Percentiles rank a stretch among this genome's conserved stretches.
These are phyloP conservation scores for Zizania latifolia DNA, from an alignment of 176 grass and related monocot species.

Conservation along the genomic window DNA sequence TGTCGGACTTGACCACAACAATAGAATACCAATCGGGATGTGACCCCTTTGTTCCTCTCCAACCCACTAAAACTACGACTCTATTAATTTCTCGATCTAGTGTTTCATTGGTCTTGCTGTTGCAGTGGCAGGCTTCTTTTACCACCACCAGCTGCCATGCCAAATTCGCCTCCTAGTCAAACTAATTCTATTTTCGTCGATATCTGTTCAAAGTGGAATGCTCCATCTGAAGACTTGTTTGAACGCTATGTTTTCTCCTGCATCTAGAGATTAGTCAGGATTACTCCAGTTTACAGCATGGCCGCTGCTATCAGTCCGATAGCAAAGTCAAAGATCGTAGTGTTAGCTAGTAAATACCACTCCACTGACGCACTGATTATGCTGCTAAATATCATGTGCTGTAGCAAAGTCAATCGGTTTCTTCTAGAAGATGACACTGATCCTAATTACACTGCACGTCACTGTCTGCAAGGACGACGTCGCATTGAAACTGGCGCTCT, in stretches of 20 bases:
- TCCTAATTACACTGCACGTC: constrained; percentile 14
- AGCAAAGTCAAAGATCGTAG: neutral
- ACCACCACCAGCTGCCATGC: neutral
- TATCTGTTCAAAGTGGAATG: neutral
- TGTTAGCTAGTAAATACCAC: neutral
- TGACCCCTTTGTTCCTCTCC: constrained; percentile 12
- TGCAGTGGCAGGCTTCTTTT: too few species aligned
- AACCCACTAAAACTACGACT: constrained; percentile 30
- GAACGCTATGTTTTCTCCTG: neutral
- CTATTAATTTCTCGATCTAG: neutral
- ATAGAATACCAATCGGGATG: neutral
- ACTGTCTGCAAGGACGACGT: constrained; percentile 41
- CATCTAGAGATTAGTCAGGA: neutral
- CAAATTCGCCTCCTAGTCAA: constrained; percentile 24
- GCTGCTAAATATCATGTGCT: neutral
- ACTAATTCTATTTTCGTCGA: neutral
- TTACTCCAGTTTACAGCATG: neutral
- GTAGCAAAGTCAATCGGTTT: neutral
- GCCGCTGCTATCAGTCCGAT: neutral
- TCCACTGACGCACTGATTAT: constrained; percentile 1
- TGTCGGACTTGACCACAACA: constrained; percentile 37
- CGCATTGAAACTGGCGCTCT: constrained; percentile 36
- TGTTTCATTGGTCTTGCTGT: neutral
- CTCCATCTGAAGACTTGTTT: neutral
- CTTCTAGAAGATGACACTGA: constrained; percentile 15